Conservation (phyloP, 148 eudicot species). For the Silene latifolia region DNA sequence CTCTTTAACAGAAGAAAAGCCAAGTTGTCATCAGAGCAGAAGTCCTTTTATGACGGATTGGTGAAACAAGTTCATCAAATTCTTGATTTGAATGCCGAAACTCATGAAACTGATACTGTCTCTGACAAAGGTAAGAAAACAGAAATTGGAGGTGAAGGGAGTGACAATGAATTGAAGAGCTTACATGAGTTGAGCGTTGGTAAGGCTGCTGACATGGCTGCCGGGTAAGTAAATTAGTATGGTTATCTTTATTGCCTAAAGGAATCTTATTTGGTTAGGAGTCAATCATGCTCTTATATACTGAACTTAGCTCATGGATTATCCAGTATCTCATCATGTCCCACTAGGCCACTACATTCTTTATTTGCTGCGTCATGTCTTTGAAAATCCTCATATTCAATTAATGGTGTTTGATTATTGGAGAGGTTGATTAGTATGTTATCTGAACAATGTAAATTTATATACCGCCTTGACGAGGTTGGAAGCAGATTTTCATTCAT, state of each 20-base stretch:
- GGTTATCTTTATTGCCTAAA: not conserved
- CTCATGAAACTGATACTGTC: slow-evolving; percentile 41
- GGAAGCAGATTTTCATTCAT: too few relatives aligned
- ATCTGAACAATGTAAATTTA: too few relatives aligned
- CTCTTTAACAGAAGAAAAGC: slow-evolving; percentile 80
- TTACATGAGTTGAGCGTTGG: slow-evolving; percentile 76
- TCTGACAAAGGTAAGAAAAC: slow-evolving; percentile 78
- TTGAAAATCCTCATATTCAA: too few relatives aligned
- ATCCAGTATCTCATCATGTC: not conserved
- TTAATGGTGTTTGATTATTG: too few relatives aligned
- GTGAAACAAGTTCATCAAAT: slow-evolving; percentile 85
- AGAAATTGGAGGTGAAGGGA: slow-evolving; percentile 52
- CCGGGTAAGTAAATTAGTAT: slow-evolving; percentile 55
- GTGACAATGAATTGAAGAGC: slow-evolving; percentile 61
- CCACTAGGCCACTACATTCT: not conserved
- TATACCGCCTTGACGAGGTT: too few relatives aligned
- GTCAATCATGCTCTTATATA: not conserved
- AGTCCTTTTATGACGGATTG: slow-evolving; percentile 70
- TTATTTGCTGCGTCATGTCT: too few relatives aligned
- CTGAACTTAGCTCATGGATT: not conserved
- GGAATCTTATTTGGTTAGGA: not conserved
- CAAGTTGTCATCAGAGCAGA: slow-evolving; percentile 70
- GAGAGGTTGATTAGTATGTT: too few relatives aligned
- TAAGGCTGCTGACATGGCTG: slow-evolving; percentile 98
- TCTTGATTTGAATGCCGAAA: slow-evolving; percentile 59